Evolutionary conservation across 2,329 filamentous ascomycete genomes (phyloP).

Genomic region (Calonectria ilicicola): DNA sequence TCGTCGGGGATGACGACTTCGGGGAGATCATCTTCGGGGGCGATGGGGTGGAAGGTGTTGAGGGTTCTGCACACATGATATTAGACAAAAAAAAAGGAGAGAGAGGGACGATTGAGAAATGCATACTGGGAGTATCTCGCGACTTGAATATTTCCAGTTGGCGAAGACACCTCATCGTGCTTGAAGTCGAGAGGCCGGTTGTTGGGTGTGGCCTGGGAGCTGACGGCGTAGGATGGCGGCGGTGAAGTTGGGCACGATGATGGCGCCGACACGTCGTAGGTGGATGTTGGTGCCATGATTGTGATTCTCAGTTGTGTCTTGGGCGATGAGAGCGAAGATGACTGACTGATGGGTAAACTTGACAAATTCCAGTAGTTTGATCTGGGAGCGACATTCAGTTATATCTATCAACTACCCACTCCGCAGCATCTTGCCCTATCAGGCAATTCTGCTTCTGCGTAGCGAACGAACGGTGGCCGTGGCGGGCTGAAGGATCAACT

Average conservation of each 20-base stretch:
- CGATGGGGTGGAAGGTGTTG: conserved; percentile 18
- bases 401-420: neutral
- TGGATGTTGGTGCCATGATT: neutral
- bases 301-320: neutral
- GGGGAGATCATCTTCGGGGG: conserved; percentile 31
- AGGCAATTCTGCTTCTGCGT: neutral
- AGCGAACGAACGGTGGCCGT: neutral
- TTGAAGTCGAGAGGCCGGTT: neutral
- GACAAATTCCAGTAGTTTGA: no score
- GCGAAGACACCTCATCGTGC: neutral
- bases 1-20: conserved; percentile 28
- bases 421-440: neutral
- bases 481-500: neutral
- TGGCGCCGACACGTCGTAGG: neutral
- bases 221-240: neutral
- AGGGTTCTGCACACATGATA: neutral
- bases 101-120: neutral
- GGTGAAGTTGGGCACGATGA: neutral
- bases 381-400: neutral
- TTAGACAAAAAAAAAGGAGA: neutral
- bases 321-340: neutral
- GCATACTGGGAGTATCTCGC: neutral
- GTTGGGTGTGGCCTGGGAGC: neutral
- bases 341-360: no score
- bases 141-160: neutral